phyloP scores from a whole-genome alignment of 2,329 filamentous ascomycete genomes.

The Cadophora sp. region DNA sequence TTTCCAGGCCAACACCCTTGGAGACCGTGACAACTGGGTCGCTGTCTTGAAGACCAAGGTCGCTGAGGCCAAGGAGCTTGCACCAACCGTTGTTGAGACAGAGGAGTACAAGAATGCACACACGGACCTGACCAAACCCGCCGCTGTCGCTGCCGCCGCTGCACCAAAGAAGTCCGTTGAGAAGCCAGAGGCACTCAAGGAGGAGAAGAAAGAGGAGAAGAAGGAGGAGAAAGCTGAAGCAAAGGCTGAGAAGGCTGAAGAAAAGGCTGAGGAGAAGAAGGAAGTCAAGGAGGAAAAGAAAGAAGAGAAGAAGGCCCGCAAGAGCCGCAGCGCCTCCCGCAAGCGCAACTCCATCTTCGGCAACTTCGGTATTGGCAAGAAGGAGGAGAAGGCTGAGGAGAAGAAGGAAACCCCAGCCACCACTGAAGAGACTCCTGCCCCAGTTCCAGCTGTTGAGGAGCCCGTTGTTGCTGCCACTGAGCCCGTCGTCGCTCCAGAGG shows the following conservation, averaged over 20 bases:
- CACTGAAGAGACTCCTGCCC: constrained; percentile 49
- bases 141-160: constrained; percentile 45
- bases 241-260: constrained; percentile 52
- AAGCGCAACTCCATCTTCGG: constrained; percentile 72
- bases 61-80: constrained; percentile 83
- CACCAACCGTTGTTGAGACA: constrained; percentile 73
- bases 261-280: constrained; percentile 59
- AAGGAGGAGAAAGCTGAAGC: constrained; percentile 54
- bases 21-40: constrained; percentile 94
- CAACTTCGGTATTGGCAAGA: constrained; percentile 52
- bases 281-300: constrained; percentile 50
- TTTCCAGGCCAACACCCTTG: constrained; percentile 79
- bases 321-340: constrained; percentile 68
- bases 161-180: constrained; percentile 47
- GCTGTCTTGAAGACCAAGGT: constrained; percentile 82
- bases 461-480: constrained; percentile 30
- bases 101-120: constrained; percentile 81
- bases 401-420: constrained; percentile 39
- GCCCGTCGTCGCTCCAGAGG: constrained; percentile 47
- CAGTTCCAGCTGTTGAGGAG: constrained; percentile 44
- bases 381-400: constrained; percentile 45
- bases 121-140: constrained; percentile 49
- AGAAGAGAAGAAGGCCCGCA: constrained; percentile 62
- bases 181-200: constrained; percentile 44
- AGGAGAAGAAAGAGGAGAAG: constrained; percentile 49